A percentile compares a stretch with the other conserved stretches of the same genome.
These are phyloP conservation scores for Penicillium alfredii DNA, from an alignment of 495 filamentous ascomycete genomes.

Conservation along the genomic window DNA sequence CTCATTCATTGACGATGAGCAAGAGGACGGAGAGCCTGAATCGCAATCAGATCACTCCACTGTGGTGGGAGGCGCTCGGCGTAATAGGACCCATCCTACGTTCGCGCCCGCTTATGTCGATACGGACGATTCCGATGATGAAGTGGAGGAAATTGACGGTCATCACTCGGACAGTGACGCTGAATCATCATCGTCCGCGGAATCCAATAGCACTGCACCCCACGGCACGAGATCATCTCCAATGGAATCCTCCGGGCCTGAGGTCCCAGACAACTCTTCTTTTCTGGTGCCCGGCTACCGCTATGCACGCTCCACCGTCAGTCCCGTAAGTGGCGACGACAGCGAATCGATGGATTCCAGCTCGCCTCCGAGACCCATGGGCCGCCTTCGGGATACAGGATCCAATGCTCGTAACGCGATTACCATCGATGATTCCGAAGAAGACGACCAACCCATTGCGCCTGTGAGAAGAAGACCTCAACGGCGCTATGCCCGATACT, in stretches of 20 bases:
- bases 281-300: too few species aligned
- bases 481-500: conserved; percentile 15
- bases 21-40: conserved; percentile 5
- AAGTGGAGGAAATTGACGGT: too few species aligned
- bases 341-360: conserved; percentile 5
- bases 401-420: conserved; percentile 12
- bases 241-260: too few species aligned
- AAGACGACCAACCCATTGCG: conserved; percentile 21
- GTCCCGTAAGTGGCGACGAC: conserved; percentile 6
- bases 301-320: too few species aligned
- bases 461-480: conserved; percentile 20
- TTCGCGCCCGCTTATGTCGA: too few species aligned
- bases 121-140: background rate
- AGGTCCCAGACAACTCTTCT: too few species aligned
- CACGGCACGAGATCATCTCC: too few species aligned
- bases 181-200: too few species aligned
- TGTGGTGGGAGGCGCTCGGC: conserved; percentile 3
- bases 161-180: too few species aligned
- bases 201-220: too few species aligned
- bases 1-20: conserved; percentile 36
- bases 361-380: conserved; percentile 1
- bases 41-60: conserved; percentile 11
- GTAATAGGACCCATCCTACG: conserved; percentile 1
- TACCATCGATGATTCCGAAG: conserved; percentile 25
- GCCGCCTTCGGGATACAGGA: background rate